Evolutionary conservation across 768 basidiomycete species (phyloP).

Genomic region (Pleurotus platypus): DNA sequence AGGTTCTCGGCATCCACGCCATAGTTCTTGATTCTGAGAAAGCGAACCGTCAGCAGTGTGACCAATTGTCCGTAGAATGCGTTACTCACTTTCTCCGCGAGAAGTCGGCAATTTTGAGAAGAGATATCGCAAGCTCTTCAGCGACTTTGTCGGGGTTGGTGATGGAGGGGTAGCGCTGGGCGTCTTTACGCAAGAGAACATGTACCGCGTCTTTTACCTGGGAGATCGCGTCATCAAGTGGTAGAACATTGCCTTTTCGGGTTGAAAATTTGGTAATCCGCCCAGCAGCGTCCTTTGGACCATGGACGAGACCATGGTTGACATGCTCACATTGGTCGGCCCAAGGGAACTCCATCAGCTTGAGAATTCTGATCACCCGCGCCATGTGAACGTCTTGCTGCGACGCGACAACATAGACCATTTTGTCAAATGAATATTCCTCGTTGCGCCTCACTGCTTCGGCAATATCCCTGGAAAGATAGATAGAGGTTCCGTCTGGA

Average conservation of each 20-base stretch:
- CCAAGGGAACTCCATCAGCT: neutral
- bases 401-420: constrained; percentile 39
- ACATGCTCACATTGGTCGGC: neutral
- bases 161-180: neutral
- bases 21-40: neutral
- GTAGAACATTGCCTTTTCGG: neutral
- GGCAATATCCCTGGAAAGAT: constrained; percentile 73
- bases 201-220: neutral
- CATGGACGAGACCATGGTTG: constrained; percentile 4
- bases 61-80: neutral
- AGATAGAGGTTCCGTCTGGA: constrained; percentile 40
- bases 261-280: neutral
- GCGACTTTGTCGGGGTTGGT: neutral
- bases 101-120: constrained; percentile 5
- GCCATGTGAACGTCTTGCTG: constrained; percentile 16
- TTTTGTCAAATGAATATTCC: constrained; percentile 69
- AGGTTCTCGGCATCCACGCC: neutral
- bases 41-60: neutral
- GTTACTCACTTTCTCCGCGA: neutral
- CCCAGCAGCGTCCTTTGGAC: neutral
- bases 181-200: neutral
- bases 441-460: constrained; percentile 69
- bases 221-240: neutral
- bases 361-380: constrained; percentile 23
- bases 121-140: neutral